phyloP scores from a whole-genome alignment of 257 asterid genomes.

The Nicotiana knightiana region DNA sequence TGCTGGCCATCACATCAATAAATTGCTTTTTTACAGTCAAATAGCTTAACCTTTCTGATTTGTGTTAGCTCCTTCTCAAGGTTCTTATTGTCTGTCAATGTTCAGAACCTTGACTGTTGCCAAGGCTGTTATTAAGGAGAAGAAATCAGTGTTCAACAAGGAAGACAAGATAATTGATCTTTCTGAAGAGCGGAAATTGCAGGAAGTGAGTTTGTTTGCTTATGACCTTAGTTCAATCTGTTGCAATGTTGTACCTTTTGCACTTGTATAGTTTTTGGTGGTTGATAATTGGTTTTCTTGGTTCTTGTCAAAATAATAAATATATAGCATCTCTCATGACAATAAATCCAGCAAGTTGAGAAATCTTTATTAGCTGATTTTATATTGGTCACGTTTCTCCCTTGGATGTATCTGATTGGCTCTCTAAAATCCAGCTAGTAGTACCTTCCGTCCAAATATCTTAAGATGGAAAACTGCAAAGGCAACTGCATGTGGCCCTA shows the following conservation, averaged over 20 bases:
- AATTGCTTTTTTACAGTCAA: background rate
- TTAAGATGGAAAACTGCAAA: background rate
- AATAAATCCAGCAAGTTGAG: background rate
- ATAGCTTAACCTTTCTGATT: constrained; percentile 12
- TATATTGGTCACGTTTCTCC: constrained; percentile 1
- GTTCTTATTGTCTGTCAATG: constrained; percentile 24
- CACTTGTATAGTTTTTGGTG: background rate
- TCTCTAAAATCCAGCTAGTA: background rate
- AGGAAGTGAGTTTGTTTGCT: constrained; percentile 55
- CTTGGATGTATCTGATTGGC: background rate
- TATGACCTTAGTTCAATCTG: background rate
- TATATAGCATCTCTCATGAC: constrained; percentile 6
- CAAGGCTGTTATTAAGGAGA: constrained; percentile 66
- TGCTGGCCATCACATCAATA: background rate
- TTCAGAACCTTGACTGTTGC: constrained; percentile 67
- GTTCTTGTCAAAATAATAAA: constrained; percentile 2
- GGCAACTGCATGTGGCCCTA: background rate
- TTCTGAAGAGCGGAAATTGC: constrained; percentile 59
- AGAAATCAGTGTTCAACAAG: constrained; percentile 66
- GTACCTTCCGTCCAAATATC: background rate
- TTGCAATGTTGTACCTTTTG: background rate
- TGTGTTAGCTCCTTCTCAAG: background rate
- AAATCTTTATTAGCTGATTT: background rate
- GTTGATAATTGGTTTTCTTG: background rate
- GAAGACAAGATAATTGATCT: constrained; percentile 64